Percentiles rank a stretch among this genome's conserved stretches.
Evolutionary conservation across 352 stramenopile species (phyloP).

Genomic region (Phytophthora pisi): DNA sequence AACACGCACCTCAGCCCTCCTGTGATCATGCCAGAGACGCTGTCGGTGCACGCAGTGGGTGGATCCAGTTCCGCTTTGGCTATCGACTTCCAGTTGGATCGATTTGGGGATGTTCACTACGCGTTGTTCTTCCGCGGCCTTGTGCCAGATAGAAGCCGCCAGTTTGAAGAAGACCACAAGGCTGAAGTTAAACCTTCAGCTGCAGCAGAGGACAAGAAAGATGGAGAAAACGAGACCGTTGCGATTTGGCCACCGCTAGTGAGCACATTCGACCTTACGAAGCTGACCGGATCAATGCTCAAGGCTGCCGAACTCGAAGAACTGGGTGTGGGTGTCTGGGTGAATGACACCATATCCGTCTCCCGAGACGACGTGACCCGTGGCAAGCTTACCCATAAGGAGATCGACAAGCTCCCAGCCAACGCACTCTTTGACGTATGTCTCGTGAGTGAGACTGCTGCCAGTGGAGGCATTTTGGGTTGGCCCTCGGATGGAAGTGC

Average conservation of each 20-base stretch:
- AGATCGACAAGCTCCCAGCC: slow-evolving; percentile 63
- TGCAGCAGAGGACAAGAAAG: background rate
- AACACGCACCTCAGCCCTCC: slow-evolving; percentile 62
- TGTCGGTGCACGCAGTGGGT: slow-evolving; percentile 42
- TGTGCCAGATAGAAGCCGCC: slow-evolving; percentile 40
- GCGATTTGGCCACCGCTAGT: slow-evolving; percentile 52
- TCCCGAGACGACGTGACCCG: slow-evolving; percentile 71
- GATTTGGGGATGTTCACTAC: slow-evolving; percentile 79
- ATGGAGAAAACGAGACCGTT: slow-evolving; percentile 18
- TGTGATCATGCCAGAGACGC: slow-evolving; percentile 34
- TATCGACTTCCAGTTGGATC: slow-evolving; percentile 59
- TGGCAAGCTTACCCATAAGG: slow-evolving; percentile 54
- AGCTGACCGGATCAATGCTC: slow-evolving; percentile 51
- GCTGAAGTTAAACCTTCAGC: background rate
- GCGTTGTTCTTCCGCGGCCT: slow-evolving; percentile 73
- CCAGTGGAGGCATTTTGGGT: slow-evolving; percentile 69
- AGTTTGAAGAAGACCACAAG: slow-evolving; percentile 7
- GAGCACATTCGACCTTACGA: slow-evolving; percentile 51
- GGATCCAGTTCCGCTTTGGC: slow-evolving; percentile 56
- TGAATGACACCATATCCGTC: slow-evolving; percentile 76
- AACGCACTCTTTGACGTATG: slow-evolving; percentile 81
- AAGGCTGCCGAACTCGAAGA: slow-evolving; percentile 64
- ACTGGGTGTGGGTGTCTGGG: slow-evolving; percentile 66
- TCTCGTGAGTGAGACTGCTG: slow-evolving; percentile 70
- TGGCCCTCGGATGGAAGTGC: slow-evolving; percentile 37